Percentiles rank a stretch among this genome's conserved stretches.
These are phyloP conservation scores for Fulvia fulva DNA, from an alignment of 2,329 filamentous ascomycete genomes.

Conservation along the genomic window DNA sequence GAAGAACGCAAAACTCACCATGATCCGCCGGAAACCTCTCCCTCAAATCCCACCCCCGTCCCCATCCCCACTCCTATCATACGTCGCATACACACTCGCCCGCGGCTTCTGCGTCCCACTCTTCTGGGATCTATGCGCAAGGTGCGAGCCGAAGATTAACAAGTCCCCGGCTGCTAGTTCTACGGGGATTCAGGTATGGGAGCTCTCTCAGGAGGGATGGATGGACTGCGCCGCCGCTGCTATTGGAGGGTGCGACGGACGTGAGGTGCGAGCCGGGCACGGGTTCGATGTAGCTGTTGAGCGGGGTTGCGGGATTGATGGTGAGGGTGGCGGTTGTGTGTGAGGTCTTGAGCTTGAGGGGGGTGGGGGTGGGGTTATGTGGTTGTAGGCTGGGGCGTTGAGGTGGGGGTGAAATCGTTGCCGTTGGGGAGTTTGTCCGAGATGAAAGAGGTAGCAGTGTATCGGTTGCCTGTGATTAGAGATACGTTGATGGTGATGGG, in stretches of 20 bases:
- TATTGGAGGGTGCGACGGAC: conserved; percentile 33
- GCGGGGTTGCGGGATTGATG: conserved; percentile 36
- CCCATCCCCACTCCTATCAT: conserved; percentile 39
- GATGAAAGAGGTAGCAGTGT: too few species aligned
- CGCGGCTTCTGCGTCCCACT: conserved; percentile 37
- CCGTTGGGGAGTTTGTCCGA: conserved; percentile 42
- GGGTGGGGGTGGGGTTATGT: conserved; percentile 34
- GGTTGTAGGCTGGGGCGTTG: conserved; percentile 42
- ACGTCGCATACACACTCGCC: conserved; percentile 43
- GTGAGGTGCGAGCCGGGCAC: conserved; percentile 39
- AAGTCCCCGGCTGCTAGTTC: conserved; percentile 36
- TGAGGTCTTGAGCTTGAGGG: conserved; percentile 34
- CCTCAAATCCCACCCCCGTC: conserved; percentile 38
- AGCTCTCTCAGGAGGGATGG: conserved; percentile 34
- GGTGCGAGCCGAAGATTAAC: conserved; percentile 39
- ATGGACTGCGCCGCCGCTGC: conserved; percentile 38
- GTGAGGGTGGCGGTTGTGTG: conserved; percentile 41
- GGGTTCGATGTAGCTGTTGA: conserved; percentile 41
- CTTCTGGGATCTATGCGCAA: conserved; percentile 38
- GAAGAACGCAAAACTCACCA: conserved; percentile 12
- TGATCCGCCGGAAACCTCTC: conserved; percentile 42
- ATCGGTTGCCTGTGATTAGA: too few species aligned
- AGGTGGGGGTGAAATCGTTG: conserved; percentile 41
- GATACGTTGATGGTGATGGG: too few species aligned
- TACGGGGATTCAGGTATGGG: conserved; percentile 35